Evolutionary conservation across 441 rosid genomes (phyloP).

Genomic region (Euphorbia celastroides): DNA sequence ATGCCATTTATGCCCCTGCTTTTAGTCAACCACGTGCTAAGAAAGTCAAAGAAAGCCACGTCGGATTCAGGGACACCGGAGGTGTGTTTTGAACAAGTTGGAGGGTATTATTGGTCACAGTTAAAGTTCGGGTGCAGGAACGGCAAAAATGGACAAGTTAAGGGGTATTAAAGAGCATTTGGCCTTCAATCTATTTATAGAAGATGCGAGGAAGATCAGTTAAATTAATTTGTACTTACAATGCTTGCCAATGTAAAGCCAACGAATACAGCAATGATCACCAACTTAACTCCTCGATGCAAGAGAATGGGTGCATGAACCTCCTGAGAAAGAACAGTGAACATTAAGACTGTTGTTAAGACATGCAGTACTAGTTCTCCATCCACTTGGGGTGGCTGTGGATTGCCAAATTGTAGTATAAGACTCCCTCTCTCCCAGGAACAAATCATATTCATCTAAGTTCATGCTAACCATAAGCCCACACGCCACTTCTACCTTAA

Average conservation of each 20-base stretch:
- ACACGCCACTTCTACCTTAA: neutral
- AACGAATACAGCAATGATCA: slow-evolving; percentile 59
- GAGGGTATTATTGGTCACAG: too few species aligned
- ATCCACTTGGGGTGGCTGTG: neutral
- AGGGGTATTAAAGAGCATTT: too few species aligned
- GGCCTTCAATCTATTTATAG: neutral
- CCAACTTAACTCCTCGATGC: slow-evolving; percentile 67
- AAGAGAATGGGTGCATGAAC: slow-evolving; percentile 82
- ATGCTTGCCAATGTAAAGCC: slow-evolving; percentile 79
- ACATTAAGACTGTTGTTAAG: slow-evolving; percentile 6
- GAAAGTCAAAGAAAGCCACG: too few species aligned
- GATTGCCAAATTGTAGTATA: too few species aligned
- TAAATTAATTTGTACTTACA: slow-evolving; percentile 39
- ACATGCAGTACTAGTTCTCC: neutral
- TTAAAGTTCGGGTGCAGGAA: too few species aligned
- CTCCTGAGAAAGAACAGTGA: slow-evolving; percentile 42
- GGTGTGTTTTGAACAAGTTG: too few species aligned
- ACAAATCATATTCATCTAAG: neutral
- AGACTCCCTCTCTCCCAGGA: too few species aligned
- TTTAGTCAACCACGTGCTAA: too few species aligned
- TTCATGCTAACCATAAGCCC: neutral
- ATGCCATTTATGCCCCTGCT: too few species aligned
- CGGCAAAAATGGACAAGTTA: too few species aligned
- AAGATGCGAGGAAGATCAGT: neutral
- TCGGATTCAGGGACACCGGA: too few species aligned